Percentiles rank a stretch among this genome's conserved stretches.
Conservation (phyloP, 2,329 filamentous ascomycete genomes). For the Diaporthe velutina region DNA sequence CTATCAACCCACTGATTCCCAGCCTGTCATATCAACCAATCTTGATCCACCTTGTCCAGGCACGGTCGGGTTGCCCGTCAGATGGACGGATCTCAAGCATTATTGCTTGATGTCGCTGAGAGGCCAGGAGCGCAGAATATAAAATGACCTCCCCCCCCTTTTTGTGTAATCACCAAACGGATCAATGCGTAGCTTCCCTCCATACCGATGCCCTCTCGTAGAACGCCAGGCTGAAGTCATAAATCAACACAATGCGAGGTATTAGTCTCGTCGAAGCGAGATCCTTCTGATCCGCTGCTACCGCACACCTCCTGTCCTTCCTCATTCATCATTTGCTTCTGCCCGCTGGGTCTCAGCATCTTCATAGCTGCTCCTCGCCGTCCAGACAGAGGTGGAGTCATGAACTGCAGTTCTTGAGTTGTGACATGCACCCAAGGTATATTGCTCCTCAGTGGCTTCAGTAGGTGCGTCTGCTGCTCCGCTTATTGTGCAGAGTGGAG, state of each 20-base stretch:
- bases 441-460: background rate
- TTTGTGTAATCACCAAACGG: slow-evolving; percentile 32
- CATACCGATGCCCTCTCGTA: slow-evolving; percentile 37
- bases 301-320: background rate
- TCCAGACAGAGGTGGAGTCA: background rate
- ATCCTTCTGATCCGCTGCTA: slow-evolving; percentile 6
- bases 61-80: background rate
- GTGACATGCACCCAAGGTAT: background rate
- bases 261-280: slow-evolving; percentile 34
- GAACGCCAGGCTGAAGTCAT: slow-evolving; percentile 40
- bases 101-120: background rate
- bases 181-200: slow-evolving; percentile 37
- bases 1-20: background rate
- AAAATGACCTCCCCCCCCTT: slow-evolving; percentile 1
- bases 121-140: slow-evolving; percentile 17
- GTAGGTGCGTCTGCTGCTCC: background rate
- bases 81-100: background rate
- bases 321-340: background rate
- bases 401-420: background rate
- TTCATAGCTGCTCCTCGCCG: background rate
- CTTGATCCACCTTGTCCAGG: background rate
- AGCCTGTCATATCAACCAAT: background rate
- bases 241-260: slow-evolving; percentile 39
- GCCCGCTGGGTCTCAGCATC: background rate
- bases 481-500: background rate